phyloP scores from a whole-genome alignment of 306 rosid genomes.

The Calophaca sinica region DNA sequence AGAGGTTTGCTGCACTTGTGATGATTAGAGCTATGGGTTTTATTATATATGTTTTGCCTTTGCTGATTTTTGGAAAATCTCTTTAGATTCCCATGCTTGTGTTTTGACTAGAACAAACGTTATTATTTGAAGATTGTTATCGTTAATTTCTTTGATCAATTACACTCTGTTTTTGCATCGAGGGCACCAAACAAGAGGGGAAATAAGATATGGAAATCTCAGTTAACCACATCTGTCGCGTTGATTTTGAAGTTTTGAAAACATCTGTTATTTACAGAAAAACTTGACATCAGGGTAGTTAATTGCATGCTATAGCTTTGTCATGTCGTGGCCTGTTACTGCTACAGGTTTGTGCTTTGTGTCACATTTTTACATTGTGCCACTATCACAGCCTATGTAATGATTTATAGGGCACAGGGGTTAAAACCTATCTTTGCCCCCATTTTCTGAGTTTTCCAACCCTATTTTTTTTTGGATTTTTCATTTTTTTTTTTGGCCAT shows the following conservation, averaged over 20 bases:
- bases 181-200: neutral
- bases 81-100: constrained; percentile 1
- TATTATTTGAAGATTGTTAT: neutral
- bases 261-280: neutral
- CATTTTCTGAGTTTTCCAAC: neutral
- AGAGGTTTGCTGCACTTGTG: constrained; percentile 24
- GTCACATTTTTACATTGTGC: neutral
- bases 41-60: neutral
- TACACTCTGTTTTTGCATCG: neutral
- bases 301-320: neutral
- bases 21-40: no score
- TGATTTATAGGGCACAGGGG: neutral
- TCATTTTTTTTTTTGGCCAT: neutral
- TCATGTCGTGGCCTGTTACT: neutral
- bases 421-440: neutral
- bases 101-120: neutral
- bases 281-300: neutral
- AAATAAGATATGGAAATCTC: neutral
- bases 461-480: neutral
- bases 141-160: neutral
- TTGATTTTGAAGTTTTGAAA: neutral
- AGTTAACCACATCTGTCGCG: neutral
- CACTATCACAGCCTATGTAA: neutral
- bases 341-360: neutral
- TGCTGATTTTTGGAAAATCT: neutral